A percentile compares a stretch with the other conserved stretches of the same genome.
These are phyloP conservation scores for Trametes coccinea DNA, from an alignment of 768 basidiomycete genomes.

Conservation along the genomic window DNA sequence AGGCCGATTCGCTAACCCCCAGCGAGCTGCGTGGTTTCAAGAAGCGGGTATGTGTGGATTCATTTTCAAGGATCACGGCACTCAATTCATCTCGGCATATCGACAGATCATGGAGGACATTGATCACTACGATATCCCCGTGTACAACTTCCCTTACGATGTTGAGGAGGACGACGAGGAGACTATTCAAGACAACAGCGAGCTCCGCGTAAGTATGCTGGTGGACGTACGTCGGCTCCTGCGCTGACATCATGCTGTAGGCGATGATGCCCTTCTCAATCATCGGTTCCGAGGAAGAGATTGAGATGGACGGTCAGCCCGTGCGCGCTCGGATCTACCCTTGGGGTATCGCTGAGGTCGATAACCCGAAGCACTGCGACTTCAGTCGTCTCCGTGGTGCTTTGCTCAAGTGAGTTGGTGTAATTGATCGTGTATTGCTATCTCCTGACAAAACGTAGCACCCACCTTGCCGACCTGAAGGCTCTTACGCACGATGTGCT, in stretches of 20 bases:
- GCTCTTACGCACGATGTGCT: conserved; percentile 90
- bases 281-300: conserved; percentile 95
- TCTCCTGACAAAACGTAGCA: conserved; percentile 47
- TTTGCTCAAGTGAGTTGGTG: conserved; percentile 69
- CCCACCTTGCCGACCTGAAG: conserved; percentile 94
- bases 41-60: conserved; percentile 63
- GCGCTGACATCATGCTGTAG: conserved; percentile 38
- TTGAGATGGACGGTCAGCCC: conserved; percentile 88
- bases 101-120: conserved; percentile 98
- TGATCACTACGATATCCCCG: conserved; percentile 95
- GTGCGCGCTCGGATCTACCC: conserved; percentile 95
- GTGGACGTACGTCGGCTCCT: conserved; percentile 1
- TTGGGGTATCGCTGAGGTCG: conserved; percentile 98
- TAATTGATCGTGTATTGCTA: background rate
- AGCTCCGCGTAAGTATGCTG: conserved; percentile 70
- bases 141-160: conserved; percentile 99
- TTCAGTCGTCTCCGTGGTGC: conserved; percentile 92
- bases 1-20: conserved; percentile 93
- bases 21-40: conserved; percentile 94
- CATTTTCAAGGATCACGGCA: background rate
- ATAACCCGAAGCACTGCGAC: conserved; percentile 99
- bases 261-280: conserved; percentile 95
- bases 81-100: conserved; percentile 9
- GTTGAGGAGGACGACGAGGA: conserved; percentile 99
- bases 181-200: conserved; percentile 95